These are phyloP conservation scores for Bullera alba DNA, from an alignment of 768 basidiomycete genomes.

Conservation along the genomic window DNA sequence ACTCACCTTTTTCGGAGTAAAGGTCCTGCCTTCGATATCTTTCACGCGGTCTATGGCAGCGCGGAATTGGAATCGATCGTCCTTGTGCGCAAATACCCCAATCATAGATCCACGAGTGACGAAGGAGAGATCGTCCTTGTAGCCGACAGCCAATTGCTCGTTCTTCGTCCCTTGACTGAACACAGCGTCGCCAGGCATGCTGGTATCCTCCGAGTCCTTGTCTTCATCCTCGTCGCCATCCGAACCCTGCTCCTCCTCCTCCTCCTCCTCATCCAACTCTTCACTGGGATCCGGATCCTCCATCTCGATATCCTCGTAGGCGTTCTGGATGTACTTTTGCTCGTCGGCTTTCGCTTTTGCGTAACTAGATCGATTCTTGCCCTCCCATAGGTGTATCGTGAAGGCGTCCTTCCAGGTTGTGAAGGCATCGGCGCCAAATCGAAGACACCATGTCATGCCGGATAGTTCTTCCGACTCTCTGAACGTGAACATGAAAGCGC, in stretches of 20 bases:
- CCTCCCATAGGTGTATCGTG: slow-evolving; percentile 72
- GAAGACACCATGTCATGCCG: slow-evolving; percentile 70
- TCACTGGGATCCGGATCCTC: slow-evolving; percentile 56
- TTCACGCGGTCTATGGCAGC: slow-evolving; percentile 78
- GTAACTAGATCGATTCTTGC: slow-evolving; percentile 65
- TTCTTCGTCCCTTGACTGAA: slow-evolving; percentile 61
- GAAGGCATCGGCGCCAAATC: slow-evolving; percentile 60
- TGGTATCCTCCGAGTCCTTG: slow-evolving; percentile 46
- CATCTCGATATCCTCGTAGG: slow-evolving; percentile 78
- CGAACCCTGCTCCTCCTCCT: slow-evolving; percentile 19
- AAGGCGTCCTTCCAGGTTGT: slow-evolving; percentile 58
- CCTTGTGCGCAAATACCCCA: slow-evolving; percentile 75
- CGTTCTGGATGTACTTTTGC: slow-evolving; percentile 69
- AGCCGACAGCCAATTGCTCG: slow-evolving; percentile 84
- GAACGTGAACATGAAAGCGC: slow-evolving; percentile 85
- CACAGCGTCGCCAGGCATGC: too few relatives aligned
- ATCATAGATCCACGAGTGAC: slow-evolving; percentile 88
- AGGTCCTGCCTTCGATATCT: slow-evolving; percentile 68
- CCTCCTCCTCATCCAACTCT: slow-evolving; percentile 59
- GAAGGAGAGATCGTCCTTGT: slow-evolving; percentile 89
- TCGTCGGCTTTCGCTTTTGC: slow-evolving; percentile 69
- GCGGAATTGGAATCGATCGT: slow-evolving; percentile 69
- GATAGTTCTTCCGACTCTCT: slow-evolving; percentile 51
- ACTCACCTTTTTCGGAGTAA: slow-evolving; percentile 75
- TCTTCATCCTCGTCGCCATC: slow-evolving; percentile 32